phyloP scores from a whole-genome alignment of 345 rosid species.

The Excoecaria cochinchinensis region DNA sequence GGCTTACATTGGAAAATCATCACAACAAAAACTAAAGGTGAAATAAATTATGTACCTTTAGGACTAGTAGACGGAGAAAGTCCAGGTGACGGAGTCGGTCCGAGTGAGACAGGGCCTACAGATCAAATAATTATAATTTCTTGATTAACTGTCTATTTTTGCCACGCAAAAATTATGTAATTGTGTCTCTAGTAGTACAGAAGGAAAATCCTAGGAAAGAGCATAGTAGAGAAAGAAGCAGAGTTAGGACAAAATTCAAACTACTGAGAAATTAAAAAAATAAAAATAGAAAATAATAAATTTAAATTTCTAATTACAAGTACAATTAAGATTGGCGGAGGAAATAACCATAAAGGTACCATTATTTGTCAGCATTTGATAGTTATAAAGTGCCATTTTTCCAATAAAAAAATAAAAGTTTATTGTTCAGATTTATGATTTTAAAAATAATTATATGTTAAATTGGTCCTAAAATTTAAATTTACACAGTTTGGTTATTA shows the following conservation, averaged over 20 bases:
- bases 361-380: slow-evolving; percentile 3
- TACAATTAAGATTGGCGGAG: neutral
- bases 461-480: too few relatives aligned
- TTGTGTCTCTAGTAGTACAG: slow-evolving; percentile 1
- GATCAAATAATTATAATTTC: neutral
- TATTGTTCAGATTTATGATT: too few relatives aligned
- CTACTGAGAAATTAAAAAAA: neutral
- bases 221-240: neutral
- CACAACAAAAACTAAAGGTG: neutral
- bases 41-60: slow-evolving; percentile 26
- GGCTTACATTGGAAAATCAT: neutral
- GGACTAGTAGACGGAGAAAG: slow-evolving; percentile 49
- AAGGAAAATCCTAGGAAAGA: slow-evolving; percentile 30
- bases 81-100: slow-evolving; percentile 49
- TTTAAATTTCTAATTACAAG: neutral
- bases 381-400: neutral
- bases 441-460: too few relatives aligned
- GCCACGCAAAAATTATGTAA: neutral
- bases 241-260: neutral
- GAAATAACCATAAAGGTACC: slow-evolving; percentile 29
- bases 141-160: neutral
- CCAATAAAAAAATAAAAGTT: too few relatives aligned
- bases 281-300: neutral
- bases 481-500: too few relatives aligned
- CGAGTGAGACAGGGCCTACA: slow-evolving; percentile 56